Percentiles rank a stretch among this genome's conserved stretches.
phyloP scores from a whole-genome alignment of 768 basidiomycete genomes.

The Leccinum sublutescens region DNA sequence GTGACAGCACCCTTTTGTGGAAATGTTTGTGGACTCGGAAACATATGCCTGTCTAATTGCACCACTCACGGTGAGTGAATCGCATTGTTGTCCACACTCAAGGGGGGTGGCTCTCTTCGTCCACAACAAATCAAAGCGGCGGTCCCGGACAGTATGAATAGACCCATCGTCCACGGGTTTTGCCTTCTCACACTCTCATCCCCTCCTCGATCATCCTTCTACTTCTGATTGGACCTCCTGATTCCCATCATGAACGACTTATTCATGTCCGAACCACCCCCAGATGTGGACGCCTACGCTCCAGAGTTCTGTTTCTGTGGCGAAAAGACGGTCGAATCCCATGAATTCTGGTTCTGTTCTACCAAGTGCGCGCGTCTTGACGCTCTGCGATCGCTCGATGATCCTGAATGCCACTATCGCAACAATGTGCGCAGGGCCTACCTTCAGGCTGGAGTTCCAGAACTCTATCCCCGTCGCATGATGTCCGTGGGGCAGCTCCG shows the following conservation, averaged over 20 bases:
- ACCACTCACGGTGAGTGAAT: background rate
- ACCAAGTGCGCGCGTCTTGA: conserved; percentile 27
- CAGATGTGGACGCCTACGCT: conserved; percentile 10
- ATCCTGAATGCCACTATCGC: conserved; percentile 27
- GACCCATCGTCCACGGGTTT: background rate
- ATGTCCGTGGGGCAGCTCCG: conserved; percentile 11
- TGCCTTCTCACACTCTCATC: background rate
- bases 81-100: conserved; percentile 12
- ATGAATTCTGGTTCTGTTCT: conserved; percentile 33
- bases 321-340: conserved; percentile 17
- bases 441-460: background rate
- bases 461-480: conserved; percentile 8
- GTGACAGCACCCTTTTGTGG: background rate
- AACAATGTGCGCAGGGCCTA: conserved; percentile 18
- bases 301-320: conserved; percentile 29
- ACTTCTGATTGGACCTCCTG: background rate
- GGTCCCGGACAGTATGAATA: conserved; percentile 14
- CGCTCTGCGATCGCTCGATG: conserved; percentile 25
- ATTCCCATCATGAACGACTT: conserved; percentile 2
- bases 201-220: too few relatives aligned
- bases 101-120: background rate
- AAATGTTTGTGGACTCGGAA: conserved; percentile 1
- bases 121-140: conserved; percentile 15
- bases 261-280: conserved; percentile 3
- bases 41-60: too few relatives aligned